Conservation (phyloP, 2,329 filamentous ascomycete genomes). For the Blastomyces parvus region DNA sequence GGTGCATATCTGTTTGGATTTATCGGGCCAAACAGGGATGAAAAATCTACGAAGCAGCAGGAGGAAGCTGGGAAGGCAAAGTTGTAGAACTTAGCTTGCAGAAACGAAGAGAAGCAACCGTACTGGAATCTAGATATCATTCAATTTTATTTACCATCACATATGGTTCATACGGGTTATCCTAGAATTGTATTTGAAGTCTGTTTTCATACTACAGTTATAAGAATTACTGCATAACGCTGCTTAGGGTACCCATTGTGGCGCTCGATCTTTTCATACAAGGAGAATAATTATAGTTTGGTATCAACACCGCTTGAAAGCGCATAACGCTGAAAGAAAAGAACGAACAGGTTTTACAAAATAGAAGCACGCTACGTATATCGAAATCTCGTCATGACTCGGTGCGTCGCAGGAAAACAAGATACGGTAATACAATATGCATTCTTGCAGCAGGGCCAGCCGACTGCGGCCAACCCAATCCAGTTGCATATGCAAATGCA, state of each 20-base stretch:
- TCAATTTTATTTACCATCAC: not conserved
- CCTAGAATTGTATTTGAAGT: not conserved
- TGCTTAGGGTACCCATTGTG: not conserved
- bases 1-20: slow-evolving; percentile 51
- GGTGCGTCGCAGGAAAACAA: not conserved
- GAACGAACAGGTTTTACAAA: not conserved
- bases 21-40: slow-evolving; percentile 13
- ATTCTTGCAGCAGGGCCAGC: not conserved
- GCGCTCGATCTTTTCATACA: not conserved
- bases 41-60: slow-evolving; percentile 9
- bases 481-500: not conserved
- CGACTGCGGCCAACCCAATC: not conserved
- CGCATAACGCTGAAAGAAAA: not conserved
- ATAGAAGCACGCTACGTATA: not conserved
- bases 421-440: not conserved
- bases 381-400: not conserved
- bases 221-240: not conserved
- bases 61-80: slow-evolving; percentile 13
- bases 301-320: not conserved
- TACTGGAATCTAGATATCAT: not conserved
- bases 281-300: not conserved
- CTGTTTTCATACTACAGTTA: not conserved
- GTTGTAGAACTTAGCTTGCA: slow-evolving; percentile 1
- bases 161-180: not conserved
- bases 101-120: not conserved